Evolutionary conservation across 129 eudicot genomes (phyloP).

Genomic region (Sambucus nigra): DNA sequence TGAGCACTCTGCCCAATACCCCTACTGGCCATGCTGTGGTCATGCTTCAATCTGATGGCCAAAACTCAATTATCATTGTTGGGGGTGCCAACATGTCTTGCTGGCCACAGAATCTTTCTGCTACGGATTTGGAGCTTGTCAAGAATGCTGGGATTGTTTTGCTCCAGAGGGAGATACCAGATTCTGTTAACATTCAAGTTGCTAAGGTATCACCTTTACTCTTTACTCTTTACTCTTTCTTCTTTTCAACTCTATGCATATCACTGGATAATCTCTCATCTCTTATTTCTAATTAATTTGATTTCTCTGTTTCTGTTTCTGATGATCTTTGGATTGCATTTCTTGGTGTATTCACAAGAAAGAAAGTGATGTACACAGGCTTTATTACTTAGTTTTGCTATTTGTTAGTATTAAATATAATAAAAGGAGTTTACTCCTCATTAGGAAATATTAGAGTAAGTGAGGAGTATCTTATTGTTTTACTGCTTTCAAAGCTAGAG

Average conservation of each 20-base stretch:
- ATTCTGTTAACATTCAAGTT: slow-evolving; percentile 68
- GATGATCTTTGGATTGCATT: background rate
- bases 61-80: slow-evolving; percentile 77
- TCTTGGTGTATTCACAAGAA: too few species aligned
- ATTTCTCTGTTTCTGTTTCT: background rate
- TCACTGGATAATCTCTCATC: too few species aligned
- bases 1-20: slow-evolving; percentile 34
- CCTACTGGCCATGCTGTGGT: slow-evolving; percentile 96
- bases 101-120: slow-evolving; percentile 41
- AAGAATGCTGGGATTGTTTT: slow-evolving; percentile 82
- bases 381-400: too few species aligned
- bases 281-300: too few species aligned
- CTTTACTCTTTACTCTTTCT: too few species aligned
- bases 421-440: too few species aligned
- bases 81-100: slow-evolving; percentile 86
- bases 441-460: too few species aligned
- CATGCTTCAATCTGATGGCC: slow-evolving; percentile 76
- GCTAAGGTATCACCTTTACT: slow-evolving; percentile 54
- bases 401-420: too few species aligned
- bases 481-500: too few species aligned
- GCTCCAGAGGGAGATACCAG: slow-evolving; percentile 97
- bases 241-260: background rate
- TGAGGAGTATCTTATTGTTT: too few species aligned
- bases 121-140: slow-evolving; percentile 42
- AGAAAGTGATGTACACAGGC: too few species aligned